These are phyloP conservation scores for Cryptosporidium xiaoi DNA, from an alignment of 169 alveolate species.

Conservation along the genomic window DNA sequence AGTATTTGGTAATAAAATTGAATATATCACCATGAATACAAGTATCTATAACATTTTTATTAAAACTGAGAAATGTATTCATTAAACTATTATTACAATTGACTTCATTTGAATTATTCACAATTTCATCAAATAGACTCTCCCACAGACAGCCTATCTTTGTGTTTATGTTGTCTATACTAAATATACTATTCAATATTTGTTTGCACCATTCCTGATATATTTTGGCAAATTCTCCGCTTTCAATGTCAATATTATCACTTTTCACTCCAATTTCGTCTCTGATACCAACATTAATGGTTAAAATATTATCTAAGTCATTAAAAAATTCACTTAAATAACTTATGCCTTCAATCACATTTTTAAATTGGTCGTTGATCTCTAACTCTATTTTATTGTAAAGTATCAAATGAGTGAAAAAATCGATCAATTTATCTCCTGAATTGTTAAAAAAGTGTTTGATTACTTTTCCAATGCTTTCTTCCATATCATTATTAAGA, in stretches of 20 bases:
- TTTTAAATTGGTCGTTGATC: neutral
- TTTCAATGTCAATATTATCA: neutral
- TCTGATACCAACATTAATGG: neutral
- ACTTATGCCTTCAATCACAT: constrained; percentile 25
- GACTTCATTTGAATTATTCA: neutral
- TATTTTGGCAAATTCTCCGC: neutral
- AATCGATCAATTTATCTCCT: constrained; percentile 13
- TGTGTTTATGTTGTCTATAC: constrained; percentile 18
- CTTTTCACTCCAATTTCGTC: neutral
- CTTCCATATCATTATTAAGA: neutral
- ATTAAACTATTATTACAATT: neutral
- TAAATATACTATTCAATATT: constrained; percentile 11
- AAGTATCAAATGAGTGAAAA: constrained; percentile 4
- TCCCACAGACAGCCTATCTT: constrained; percentile 32
- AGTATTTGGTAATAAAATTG: neutral
- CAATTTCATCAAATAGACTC: constrained; percentile 1
- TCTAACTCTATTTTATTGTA: constrained; percentile 3
- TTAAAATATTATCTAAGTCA: neutral
- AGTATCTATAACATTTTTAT: neutral
- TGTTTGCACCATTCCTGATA: constrained; percentile 46
- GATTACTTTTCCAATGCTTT: neutral
- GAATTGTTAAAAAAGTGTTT: constrained; percentile 21
- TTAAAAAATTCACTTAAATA: constrained; percentile 12
- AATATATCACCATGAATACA: constrained; percentile 1
- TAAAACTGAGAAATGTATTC: neutral